Conservation (phyloP, 805 yeast species). For the Candida silvicultrix region DNA sequence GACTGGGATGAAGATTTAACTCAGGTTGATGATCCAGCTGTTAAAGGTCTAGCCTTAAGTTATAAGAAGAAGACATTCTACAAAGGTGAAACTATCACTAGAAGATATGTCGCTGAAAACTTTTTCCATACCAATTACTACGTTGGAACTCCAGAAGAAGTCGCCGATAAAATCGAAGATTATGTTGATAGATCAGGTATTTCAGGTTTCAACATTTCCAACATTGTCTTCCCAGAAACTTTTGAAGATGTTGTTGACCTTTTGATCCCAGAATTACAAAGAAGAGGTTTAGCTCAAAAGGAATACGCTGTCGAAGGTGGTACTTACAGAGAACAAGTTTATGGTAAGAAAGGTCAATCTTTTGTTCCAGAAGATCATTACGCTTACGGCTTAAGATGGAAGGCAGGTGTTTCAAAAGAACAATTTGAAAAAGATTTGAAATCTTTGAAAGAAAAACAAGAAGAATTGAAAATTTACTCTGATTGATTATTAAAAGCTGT, state of each 20-base stretch:
- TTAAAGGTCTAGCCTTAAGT: conserved; percentile 19
- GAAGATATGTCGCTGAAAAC: conserved; percentile 17
- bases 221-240: conserved; percentile 29
- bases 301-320: conserved; percentile 26
- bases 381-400: conserved; percentile 8
- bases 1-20: conserved; percentile 28
- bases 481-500: background rate
- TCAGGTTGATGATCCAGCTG: conserved; percentile 21
- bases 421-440: conserved; percentile 16
- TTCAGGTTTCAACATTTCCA: conserved; percentile 34
- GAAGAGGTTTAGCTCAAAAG: conserved; percentile 27
- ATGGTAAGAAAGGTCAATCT: conserved; percentile 9
- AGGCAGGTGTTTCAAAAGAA: conserved; percentile 20
- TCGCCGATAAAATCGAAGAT: conserved; percentile 31
- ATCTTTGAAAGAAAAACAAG: background rate
- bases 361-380: conserved; percentile 8
- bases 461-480: conserved; percentile 1
- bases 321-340: conserved; percentile 27
- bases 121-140: conserved; percentile 13
- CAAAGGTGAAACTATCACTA: conserved; percentile 8
- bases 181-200: conserved; percentile 33
- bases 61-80: conserved; percentile 21
- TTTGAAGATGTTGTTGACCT: conserved; percentile 30
- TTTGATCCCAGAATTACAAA: conserved; percentile 29
- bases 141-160: conserved; percentile 27